Evolutionary conservation across 1,139 yeast genomes (phyloP), one percentile per base, ranked within the genome.

Genomic region (Arxiozyma slooffiae): DNA sequence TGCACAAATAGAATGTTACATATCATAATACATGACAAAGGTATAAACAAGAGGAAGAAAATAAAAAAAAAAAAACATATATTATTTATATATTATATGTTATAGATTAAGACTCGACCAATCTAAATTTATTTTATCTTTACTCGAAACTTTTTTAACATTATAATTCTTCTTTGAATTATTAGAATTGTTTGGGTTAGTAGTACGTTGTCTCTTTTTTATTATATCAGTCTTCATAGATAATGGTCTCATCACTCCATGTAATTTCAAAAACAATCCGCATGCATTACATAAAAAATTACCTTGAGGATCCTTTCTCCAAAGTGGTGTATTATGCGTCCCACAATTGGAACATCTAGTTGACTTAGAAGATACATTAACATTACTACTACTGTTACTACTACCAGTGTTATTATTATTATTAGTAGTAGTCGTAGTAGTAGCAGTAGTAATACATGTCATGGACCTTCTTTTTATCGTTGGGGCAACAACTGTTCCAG

Each of bases 231-330:
- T 88, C 65, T 90, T 90, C 61, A 90, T 73, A 26, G 94, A 82
- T 52, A 92, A 75, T 1, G 97, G 97, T 54, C 97, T 75, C 43
- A 92, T 95, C 39, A 92, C 89, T 22, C 97, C 98, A 64, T 90
- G 97, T 43, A 90, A 75, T 68, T 90, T 90, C 60, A 86, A 74
- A 61, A 92, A 90, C 53, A 90, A 72, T 0, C 97, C 97, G 71
- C 97, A 90, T 0, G 97, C 97, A 67, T 90, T 92, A 66, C 97
- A 90, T 54, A 90, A 73, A 1, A 96, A 95, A 61, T 87, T 88
- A 8, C 97, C 97, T 24, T 85, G 85, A 24, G 92, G 92, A 63
- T 88, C 92, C 52, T 97, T 76, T 63, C 98, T 77, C 97, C 97
- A 90, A 42, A 92, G 72, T 1, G 98, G 97, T 0, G 98, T 90